Percentiles rank a stretch among this genome's conserved stretches.
phyloP scores from a whole-genome alignment of 2,329 filamentous ascomycete genomes.

The Alternaria solani region DNA sequence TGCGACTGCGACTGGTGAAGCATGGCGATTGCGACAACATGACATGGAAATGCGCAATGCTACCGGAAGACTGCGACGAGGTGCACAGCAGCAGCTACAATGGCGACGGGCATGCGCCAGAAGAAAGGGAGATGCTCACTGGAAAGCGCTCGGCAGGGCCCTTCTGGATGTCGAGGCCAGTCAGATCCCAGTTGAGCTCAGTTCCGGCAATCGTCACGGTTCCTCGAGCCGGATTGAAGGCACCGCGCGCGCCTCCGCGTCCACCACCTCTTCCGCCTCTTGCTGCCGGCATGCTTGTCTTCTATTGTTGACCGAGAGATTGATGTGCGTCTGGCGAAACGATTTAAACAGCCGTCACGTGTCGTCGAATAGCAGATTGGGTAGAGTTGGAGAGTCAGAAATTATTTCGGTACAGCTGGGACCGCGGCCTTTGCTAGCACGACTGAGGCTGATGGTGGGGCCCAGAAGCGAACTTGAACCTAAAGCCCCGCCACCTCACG shows the following conservation, averaged over 20 bases:
- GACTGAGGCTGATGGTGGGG: slow-evolving; percentile 28
- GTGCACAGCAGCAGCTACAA: slow-evolving; percentile 6
- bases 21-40: slow-evolving; percentile 19
- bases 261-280: slow-evolving; percentile 46
- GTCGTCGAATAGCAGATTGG: slow-evolving; percentile 6
- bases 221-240: slow-evolving; percentile 39
- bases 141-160: slow-evolving; percentile 54
- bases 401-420: slow-evolving; percentile 27
- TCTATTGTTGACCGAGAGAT: too few species aligned
- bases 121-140: slow-evolving; percentile 34
- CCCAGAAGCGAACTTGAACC: slow-evolving; percentile 24
- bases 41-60: slow-evolving; percentile 14
- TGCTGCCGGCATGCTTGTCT: slow-evolving; percentile 28
- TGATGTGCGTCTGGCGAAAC: too few species aligned
- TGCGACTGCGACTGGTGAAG: neutral
- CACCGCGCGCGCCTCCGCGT: slow-evolving; percentile 41
- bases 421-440: slow-evolving; percentile 16
- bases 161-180: slow-evolving; percentile 51
- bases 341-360: neutral
- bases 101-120: neutral
- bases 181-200: slow-evolving; percentile 53
- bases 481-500: slow-evolving; percentile 10
- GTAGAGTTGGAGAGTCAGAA: slow-evolving; percentile 25
- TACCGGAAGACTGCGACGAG: neutral
- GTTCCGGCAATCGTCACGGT: slow-evolving; percentile 54